phyloP scores from a whole-genome alignment of 495 filamentous ascomycete species.

The Hypoxylon crocopeplum region DNA sequence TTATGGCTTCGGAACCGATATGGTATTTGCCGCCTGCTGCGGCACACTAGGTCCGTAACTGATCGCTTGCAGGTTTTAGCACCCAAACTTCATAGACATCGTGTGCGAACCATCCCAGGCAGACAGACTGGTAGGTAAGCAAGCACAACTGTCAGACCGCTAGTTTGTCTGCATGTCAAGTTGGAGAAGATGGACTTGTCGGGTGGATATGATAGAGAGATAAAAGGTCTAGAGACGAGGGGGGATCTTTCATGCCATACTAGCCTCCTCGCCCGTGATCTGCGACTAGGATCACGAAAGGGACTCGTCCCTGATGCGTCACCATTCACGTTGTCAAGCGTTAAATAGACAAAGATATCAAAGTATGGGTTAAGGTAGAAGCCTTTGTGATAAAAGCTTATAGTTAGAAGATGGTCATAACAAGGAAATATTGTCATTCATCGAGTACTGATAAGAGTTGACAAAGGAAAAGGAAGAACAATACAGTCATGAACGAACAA shows the following conservation, averaged over 20 bases:
- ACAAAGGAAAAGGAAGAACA: conserved; percentile 46
- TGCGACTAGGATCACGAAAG: conserved; percentile 17
- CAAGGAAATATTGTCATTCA: conserved; percentile 41
- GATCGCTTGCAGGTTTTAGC: conserved; percentile 33
- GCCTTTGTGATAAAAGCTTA: conserved; percentile 10
- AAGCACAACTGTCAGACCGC: conserved; percentile 29
- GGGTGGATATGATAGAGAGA: conserved; percentile 4
- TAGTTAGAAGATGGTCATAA: conserved; percentile 35
- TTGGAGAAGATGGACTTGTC: conserved; percentile 28
- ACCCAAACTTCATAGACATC: conserved; percentile 13
- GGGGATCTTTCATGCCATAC: conserved; percentile 15
- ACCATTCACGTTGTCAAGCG: background rate
- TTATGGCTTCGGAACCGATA: conserved; percentile 21
- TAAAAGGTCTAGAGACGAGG: background rate
- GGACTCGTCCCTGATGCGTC: background rate
- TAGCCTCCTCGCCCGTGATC: conserved; percentile 17
- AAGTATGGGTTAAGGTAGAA: conserved; percentile 20
- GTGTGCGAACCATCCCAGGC: conserved; percentile 8
- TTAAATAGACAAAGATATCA: background rate
- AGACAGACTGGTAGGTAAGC: conserved; percentile 9
- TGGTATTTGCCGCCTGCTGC: conserved; percentile 17
- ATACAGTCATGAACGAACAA: conserved; percentile 48
- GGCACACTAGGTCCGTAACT: conserved; percentile 22
- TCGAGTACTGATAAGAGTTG: conserved; percentile 37
- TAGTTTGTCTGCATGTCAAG: conserved; percentile 32